phyloP scores from a whole-genome alignment of 352 stramenopile species.

The Phytopythium oedochilum region DNA sequence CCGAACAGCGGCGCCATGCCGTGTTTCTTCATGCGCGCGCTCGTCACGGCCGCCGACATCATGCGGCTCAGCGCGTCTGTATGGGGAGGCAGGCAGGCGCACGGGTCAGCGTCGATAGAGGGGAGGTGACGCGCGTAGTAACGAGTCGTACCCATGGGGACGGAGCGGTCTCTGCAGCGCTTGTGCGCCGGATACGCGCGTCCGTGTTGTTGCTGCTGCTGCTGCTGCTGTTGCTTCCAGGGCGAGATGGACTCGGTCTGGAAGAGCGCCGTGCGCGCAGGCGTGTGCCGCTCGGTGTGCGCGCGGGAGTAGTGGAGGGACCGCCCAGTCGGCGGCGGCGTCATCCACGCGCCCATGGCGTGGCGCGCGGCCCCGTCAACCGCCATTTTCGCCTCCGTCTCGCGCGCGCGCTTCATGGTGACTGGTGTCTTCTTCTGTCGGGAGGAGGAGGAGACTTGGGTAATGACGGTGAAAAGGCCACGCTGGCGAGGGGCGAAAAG shows the following conservation, averaged over 20 bases:
- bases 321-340: conserved; percentile 13
- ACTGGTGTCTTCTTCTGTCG: background rate
- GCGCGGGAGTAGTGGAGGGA: background rate
- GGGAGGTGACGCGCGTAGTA: background rate
- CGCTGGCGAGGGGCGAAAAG: background rate
- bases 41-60: conserved; percentile 71
- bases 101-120: too few species aligned
- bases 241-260: conserved; percentile 34
- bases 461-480: background rate
- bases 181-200: conserved; percentile 27
- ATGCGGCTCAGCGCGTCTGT: conserved; percentile 70
- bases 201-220: background rate
- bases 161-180: conserved; percentile 57
- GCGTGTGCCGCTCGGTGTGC: conserved; percentile 8
- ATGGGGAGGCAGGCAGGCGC: too few species aligned
- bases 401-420: conserved; percentile 48
- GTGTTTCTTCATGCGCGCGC: conserved; percentile 65
- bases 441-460: background rate
- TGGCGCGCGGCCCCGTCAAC: conserved; percentile 6
- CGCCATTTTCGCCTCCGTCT: conserved; percentile 19
- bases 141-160: conserved; percentile 51
- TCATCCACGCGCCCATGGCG: conserved; percentile 13
- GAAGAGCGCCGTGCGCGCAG: conserved; percentile 9
- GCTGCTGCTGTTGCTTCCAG: conserved; percentile 33
- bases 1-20: conserved; percentile 42